phyloP scores from a whole-genome alignment of 1,284 basidiomycete genomes.

The Apiotrichum sp. region DNA sequence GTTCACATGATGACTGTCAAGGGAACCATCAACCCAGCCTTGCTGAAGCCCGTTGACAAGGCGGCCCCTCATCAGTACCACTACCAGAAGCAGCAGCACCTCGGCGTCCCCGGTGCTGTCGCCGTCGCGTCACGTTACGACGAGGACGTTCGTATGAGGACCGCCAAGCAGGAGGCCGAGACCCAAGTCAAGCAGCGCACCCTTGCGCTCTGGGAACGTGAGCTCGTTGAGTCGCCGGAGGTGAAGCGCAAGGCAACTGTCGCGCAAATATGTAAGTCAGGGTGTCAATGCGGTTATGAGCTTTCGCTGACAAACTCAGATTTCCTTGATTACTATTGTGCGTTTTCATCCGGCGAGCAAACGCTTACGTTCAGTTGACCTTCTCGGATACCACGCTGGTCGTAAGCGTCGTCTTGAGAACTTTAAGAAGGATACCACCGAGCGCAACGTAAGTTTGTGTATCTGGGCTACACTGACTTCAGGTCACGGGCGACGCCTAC shows the following conservation, averaged over 20 bases:
- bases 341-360: slow-evolving; percentile 3
- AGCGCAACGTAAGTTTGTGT: slow-evolving; percentile 54
- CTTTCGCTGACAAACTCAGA: slow-evolving; percentile 51
- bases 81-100: slow-evolving; percentile 17
- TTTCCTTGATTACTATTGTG: slow-evolving; percentile 80
- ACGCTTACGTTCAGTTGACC: slow-evolving; percentile 54
- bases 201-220: slow-evolving; percentile 72
- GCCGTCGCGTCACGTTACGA: slow-evolving; percentile 10
- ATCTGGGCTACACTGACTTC: not conserved
- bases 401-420: slow-evolving; percentile 72
- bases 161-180: slow-evolving; percentile 29
- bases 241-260: slow-evolving; percentile 90
- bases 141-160: slow-evolving; percentile 44
- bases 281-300: no score
- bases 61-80: slow-evolving; percentile 10
- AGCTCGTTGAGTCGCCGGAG: slow-evolving; percentile 72
- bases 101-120: slow-evolving; percentile 7
- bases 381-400: slow-evolving; percentile 74
- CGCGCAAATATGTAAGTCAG: slow-evolving; percentile 74
- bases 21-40: slow-evolving; percentile 34
- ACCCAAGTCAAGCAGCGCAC: slow-evolving; percentile 26
- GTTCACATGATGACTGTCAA: slow-evolving; percentile 48
- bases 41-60: slow-evolving; percentile 53
- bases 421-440: slow-evolving; percentile 75
- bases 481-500: slow-evolving; percentile 57